Conservation (phyloP, 2,329 filamentous ascomycete genomes). For the Boeremia lycopersici region DNA sequence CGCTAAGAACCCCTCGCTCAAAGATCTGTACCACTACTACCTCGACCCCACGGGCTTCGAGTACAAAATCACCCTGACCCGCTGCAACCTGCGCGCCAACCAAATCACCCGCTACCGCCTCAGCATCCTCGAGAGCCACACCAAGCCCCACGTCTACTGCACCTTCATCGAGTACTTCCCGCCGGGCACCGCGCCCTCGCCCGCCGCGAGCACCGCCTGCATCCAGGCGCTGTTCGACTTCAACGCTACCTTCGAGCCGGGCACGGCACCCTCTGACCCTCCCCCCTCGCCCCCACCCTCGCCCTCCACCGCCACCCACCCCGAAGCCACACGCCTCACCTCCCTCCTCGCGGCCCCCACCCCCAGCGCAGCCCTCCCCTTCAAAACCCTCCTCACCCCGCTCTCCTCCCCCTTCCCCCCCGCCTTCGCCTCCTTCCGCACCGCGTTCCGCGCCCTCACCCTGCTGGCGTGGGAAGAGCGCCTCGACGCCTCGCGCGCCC, state of each 20-base stretch:
- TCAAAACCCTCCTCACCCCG: slow-evolving; percentile 35
- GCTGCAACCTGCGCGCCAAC: slow-evolving; percentile 56
- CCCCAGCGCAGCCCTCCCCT: slow-evolving; percentile 13
- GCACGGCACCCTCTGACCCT: background rate
- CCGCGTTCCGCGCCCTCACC: slow-evolving; percentile 49
- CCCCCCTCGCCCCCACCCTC: background rate
- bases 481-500: slow-evolving; percentile 25
- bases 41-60: slow-evolving; percentile 65
- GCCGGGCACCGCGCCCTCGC: background rate
- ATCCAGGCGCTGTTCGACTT: slow-evolving; percentile 7
- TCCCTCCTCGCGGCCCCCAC: slow-evolving; percentile 16
- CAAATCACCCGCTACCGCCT: slow-evolving; percentile 60
- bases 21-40: slow-evolving; percentile 65
- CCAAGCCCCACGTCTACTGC: slow-evolving; percentile 39
- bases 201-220: background rate
- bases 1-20: slow-evolving; percentile 45
- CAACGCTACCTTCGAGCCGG: background rate
- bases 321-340: slow-evolving; percentile 20
- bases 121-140: slow-evolving; percentile 42
- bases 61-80: slow-evolving; percentile 67
- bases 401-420: slow-evolving; percentile 37
- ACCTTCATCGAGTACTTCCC: slow-evolving; percentile 36
- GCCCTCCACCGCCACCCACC: slow-evolving; percentile 11
- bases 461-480: slow-evolving; percentile 51
- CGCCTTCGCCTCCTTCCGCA: slow-evolving; percentile 47